Percentiles rank a stretch among this genome's conserved stretches.
Evolutionary conservation across 768 basidiomycete genomes (phyloP).

Genomic region (Pleurotus giganteus): DNA sequence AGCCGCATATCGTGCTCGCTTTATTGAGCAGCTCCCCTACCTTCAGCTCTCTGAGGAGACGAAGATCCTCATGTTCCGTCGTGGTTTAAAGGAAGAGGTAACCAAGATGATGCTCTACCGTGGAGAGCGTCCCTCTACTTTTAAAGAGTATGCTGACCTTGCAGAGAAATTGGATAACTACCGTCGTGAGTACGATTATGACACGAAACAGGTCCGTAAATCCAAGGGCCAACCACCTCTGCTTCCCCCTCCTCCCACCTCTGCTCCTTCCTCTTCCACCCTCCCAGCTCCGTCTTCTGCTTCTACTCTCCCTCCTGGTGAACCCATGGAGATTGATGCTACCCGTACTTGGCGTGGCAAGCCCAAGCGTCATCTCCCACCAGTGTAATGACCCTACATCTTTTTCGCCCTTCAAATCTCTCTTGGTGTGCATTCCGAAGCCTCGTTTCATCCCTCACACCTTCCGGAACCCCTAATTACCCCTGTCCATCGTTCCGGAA

Average conservation of each 20-base stretch:
- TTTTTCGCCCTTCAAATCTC: too few species aligned
- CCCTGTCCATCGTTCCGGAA: too few species aligned
- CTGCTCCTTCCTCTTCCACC: conserved; percentile 7
- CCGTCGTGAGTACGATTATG: conserved; percentile 18
- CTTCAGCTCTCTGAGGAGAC: conserved; percentile 28
- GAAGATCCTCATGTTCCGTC: conserved; percentile 28
- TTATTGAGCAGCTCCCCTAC: conserved; percentile 22
- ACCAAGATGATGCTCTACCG: conserved; percentile 20
- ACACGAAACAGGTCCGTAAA: conserved; percentile 13
- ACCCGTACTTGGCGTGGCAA: conserved; percentile 20
- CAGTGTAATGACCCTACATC: too few species aligned
- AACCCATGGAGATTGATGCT: conserved; percentile 32
- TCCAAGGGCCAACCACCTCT: conserved; percentile 6
- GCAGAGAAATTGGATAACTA: conserved; percentile 24
- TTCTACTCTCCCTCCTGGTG: conserved; percentile 13
- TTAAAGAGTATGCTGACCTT: conserved; percentile 18
- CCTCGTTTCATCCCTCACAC: too few species aligned
- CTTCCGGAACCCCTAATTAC: too few species aligned
- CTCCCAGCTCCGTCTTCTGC: conserved; percentile 12
- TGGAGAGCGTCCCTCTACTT: conserved; percentile 14
- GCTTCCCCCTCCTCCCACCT: neutral
- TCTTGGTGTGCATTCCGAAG: too few species aligned
- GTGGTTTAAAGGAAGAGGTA: conserved; percentile 26
- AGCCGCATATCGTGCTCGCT: conserved; percentile 25
- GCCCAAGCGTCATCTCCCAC: conserved; percentile 22